Evolutionary conservation across 495 filamentous ascomycete species (phyloP), one percentile per base, ranked within the genome.

Genomic region (Trichocladium uniseriatum): DNA sequence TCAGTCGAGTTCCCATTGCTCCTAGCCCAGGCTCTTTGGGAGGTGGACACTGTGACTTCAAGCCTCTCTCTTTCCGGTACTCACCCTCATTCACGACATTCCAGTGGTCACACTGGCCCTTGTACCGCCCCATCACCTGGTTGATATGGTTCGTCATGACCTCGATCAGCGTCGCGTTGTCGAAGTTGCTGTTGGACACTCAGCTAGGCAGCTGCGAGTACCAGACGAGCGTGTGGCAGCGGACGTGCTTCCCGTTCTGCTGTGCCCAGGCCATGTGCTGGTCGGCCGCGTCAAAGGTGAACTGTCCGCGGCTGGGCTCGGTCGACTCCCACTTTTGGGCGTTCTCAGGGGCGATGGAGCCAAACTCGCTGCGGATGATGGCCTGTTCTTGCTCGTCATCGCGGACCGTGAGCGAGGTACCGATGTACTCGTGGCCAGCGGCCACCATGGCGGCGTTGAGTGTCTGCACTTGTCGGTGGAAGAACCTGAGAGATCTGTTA

Each of bases 41-140:
- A n/a, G n/a, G n/a, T n/a, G n/a, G n/a, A n/a, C n/a, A n/a, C n/a
- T n/a, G n/a, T n/a, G n/a, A n/a, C n/a, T n/a, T n/a, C n/a, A n/a
- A n/a, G n/a, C n/a, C n/a, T n/a, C n/a, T n/a, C n/a, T n/a, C n/a
- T n/a, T 20, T 41, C 7, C 20, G 24, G 11, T 10, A 11, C 38
- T 10, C 21, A 41, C 38, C 38, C 58, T 87, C 82, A 62, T 86
- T 86, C 11, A 84, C 72, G 0, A 87, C 83, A 54, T 86, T 81
- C 78, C 64, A 68, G 21, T 53, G 63, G 40, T 75, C 69, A 62
- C 77, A 79, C 21, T 68, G 61, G 11, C 77, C 77, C 48, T 72
- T 72, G 53, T 68, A 81, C 56, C 79, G 76, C 11, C 57, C 69
- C 5, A 71, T 77, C 5, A 78, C 72, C 16, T 60, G 61, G 14